These are phyloP conservation scores for Zea luxurians DNA, from an alignment of 176 grass and related monocot species.

Conservation along the genomic window DNA sequence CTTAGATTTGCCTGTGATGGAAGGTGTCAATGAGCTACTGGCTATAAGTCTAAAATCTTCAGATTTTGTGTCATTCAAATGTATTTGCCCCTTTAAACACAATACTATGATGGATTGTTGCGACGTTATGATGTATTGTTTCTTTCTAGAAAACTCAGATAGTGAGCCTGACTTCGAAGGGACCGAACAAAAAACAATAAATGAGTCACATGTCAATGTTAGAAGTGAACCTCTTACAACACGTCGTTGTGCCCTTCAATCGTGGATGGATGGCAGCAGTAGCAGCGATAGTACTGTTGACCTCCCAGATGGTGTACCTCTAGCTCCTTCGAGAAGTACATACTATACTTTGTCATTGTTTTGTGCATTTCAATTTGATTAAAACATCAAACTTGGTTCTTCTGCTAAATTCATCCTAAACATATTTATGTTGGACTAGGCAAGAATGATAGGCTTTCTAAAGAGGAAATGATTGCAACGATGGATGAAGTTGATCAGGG, in stretches of 20 bases:
- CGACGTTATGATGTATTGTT: no score
- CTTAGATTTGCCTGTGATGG: slow-evolving; percentile 63
- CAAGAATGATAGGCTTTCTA: slow-evolving; percentile 72
- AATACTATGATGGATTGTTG: no score
- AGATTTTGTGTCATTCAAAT: not conserved
- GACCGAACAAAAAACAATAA: slow-evolving; percentile 39
- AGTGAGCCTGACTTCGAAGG: slow-evolving; percentile 43
- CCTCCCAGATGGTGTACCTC: slow-evolving; percentile 62
- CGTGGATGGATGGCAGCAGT: slow-evolving; percentile 62
- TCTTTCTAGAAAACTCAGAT: slow-evolving; percentile 19
- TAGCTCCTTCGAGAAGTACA: slow-evolving; percentile 64
- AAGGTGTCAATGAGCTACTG: slow-evolving; percentile 70
- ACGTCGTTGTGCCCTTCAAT: slow-evolving; percentile 71
- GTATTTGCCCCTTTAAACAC: not conserved
- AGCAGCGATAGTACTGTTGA: slow-evolving; percentile 38
- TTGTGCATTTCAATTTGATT: slow-evolving; percentile 8
- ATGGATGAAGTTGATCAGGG: slow-evolving; percentile 71
- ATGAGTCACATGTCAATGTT: slow-evolving; percentile 33
- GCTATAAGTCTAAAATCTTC: slow-evolving; percentile 47
- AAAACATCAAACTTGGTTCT: not conserved
- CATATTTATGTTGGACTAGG: slow-evolving; percentile 39
- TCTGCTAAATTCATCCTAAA: slow-evolving; percentile 17
- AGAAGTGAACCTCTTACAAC: slow-evolving; percentile 67
- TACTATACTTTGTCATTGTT: not conserved
- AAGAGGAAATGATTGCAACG: slow-evolving; percentile 62